phyloP scores from a whole-genome alignment of 169 alveolate species.

The Sarcocystis neurona region DNA sequence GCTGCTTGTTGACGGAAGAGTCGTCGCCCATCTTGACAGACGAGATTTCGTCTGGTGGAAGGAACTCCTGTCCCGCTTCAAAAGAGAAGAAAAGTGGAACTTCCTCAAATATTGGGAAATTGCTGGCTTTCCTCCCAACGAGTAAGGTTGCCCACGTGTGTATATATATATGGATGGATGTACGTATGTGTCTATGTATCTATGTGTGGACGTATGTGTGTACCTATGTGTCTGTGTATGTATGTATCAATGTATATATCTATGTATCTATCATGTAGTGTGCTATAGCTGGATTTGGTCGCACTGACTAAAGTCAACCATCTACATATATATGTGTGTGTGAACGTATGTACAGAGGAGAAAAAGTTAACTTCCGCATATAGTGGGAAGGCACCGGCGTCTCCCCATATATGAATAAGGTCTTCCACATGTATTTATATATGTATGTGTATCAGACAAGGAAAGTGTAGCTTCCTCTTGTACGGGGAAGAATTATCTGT shows the following conservation, averaged over 20 bases:
- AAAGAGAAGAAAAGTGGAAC: constrained; percentile 38
- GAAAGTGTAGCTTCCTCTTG: too few relatives aligned
- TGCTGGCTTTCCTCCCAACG: constrained; percentile 57
- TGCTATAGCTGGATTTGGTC: not conserved
- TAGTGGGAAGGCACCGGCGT: too few relatives aligned
- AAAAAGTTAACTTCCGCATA: too few relatives aligned
- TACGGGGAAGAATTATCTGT: too few relatives aligned
- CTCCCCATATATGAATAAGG: too few relatives aligned
- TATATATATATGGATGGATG: not conserved
- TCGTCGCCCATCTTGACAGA: constrained; percentile 79
- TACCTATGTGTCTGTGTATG: not conserved
- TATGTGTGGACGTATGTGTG: constrained; percentile 35
- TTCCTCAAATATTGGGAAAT: constrained; percentile 62
- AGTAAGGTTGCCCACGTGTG: constrained; percentile 6
- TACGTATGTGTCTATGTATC: not conserved
- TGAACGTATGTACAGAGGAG: too few relatives aligned
- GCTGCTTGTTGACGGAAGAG: constrained; percentile 89
- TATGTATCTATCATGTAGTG: not conserved
- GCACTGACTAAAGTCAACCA: not conserved
- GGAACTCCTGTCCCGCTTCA: constrained; percentile 39
- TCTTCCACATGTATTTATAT: too few relatives aligned
- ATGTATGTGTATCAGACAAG: too few relatives aligned
- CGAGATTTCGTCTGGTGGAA: constrained; percentile 47
- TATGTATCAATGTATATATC: not conserved
- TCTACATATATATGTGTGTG: too few relatives aligned